Percentiles rank a stretch among this genome's conserved stretches.
phyloP scores from a whole-genome alignment of 2,329 filamentous ascomycete genomes.

The Colletotrichum sp. region DNA sequence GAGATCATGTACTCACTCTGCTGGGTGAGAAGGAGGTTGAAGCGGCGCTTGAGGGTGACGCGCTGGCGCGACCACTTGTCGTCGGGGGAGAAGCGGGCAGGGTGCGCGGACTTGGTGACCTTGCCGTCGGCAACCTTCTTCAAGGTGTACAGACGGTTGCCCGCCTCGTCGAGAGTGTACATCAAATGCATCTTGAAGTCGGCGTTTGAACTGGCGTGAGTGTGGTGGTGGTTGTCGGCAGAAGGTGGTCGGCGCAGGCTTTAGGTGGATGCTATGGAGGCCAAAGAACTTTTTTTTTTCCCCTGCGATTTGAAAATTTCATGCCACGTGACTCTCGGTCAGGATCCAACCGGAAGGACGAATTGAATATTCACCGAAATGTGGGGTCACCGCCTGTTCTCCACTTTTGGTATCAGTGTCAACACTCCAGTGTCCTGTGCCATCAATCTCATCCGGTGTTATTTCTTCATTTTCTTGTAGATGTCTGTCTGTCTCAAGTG shows the following conservation, averaged over 20 bases:
- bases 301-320: not conserved
- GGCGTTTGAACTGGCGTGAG: not conserved
- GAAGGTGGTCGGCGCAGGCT: not conserved
- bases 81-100: constrained; percentile 95
- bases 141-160: constrained; percentile 93
- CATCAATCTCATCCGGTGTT: not conserved
- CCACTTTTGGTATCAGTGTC: not conserved
- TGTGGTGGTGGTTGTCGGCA: not conserved
- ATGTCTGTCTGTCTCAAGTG: not conserved
- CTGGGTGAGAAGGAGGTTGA: constrained; percentile 86
- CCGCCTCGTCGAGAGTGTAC: constrained; percentile 84
- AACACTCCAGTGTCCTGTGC: not conserved
- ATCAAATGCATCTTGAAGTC: constrained; percentile 18
- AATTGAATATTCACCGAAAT: not conserved
- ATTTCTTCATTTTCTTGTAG: not conserved
- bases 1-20: constrained; percentile 50
- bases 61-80: constrained; percentile 98
- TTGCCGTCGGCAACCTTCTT: constrained; percentile 88
- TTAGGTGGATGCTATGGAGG: not conserved
- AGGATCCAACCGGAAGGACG: not conserved
- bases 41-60: constrained; percentile 93
- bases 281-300: constrained; percentile 7
- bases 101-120: constrained; percentile 95
- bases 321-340: not conserved
- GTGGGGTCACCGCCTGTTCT: not conserved